Conservation (phyloP, 2,329 filamentous ascomycete genomes). For the Xylaria sp. region DNA sequence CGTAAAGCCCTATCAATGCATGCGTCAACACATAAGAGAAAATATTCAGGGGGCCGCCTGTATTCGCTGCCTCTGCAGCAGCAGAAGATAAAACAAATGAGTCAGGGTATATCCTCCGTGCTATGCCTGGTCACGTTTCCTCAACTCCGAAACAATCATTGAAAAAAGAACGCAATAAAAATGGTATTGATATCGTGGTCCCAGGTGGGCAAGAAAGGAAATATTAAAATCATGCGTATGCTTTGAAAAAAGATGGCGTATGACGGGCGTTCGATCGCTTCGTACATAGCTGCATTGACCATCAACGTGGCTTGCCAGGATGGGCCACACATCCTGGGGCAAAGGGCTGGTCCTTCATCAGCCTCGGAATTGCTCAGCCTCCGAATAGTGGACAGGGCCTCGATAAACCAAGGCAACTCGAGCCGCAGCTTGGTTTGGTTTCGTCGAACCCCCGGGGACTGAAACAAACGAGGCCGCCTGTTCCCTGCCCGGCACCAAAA, state of each 20-base stretch:
- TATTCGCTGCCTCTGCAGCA: slow-evolving; percentile 4
- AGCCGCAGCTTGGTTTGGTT: slow-evolving; percentile 16
- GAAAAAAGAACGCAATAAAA: slow-evolving; percentile 19
- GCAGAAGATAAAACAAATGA: slow-evolving; percentile 19
- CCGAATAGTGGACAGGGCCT: too few relatives aligned
- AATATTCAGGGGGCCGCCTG: background rate
- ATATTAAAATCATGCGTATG: background rate
- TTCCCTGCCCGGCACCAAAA: slow-evolving; percentile 9
- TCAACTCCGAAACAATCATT: slow-evolving; percentile 30
- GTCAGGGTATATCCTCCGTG: slow-evolving; percentile 36
- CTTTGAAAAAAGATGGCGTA: slow-evolving; percentile 3
- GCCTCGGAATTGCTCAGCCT: background rate
- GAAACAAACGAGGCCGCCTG: slow-evolving; percentile 16
- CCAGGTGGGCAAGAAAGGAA: slow-evolving; percentile 2
- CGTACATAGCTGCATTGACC: background rate
- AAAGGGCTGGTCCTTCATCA: background rate
- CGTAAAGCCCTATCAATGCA: background rate
- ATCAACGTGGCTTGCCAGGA: background rate
- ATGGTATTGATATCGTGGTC: slow-evolving; percentile 16
- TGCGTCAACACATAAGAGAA: background rate
- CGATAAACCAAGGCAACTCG: slow-evolving; percentile 23
- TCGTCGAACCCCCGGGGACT: slow-evolving; percentile 4
- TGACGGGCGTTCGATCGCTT: background rate
- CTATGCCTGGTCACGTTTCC: slow-evolving; percentile 25
- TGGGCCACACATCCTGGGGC: background rate